Base-by-base conservation (phyloP, 345 rosid genomes). In the Erysimum cheiranthoides region DNA sequence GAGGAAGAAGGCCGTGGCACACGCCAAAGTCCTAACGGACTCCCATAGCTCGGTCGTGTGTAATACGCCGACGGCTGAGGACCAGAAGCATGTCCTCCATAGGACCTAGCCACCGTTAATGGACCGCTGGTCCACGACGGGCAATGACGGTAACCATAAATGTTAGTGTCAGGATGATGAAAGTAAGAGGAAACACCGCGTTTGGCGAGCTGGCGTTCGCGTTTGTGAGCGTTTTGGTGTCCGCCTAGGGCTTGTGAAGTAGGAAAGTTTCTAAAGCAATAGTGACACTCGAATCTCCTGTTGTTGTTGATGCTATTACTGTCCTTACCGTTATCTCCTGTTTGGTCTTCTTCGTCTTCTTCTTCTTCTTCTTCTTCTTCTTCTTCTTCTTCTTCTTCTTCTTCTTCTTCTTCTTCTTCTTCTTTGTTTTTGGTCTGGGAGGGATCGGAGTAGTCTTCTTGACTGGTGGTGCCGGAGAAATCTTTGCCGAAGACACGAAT, bases 401-500 rank as follows among this genome's bases (percentile, higher is more conserved):
- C 70, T 51, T 62, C 54, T 35, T 61, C 50, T 42, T 40, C 45
- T 14, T 76, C 70, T 52, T 69, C 49, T 9, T 66, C 60, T 56
- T 68, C 42, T 49, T 68, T 75, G 64, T 43, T 16, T 30, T 77
- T 77, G 56, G 28, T 30, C 13, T 76, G 63, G 50, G 56, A 60
- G 53, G 43, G 36, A 42, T 34, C 31, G 12, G 71, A 46, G 49
- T 66, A 62, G 30, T 70, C 61, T 46, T 70, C 76, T 77, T 56
- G 76, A 46, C 40, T 13, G 42, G 32, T 47, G 51, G 60, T 39
- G 10, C 25, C 32, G 25, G 66, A 74, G 61, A 35, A 30, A 47
- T 90, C 88, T 56, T 84, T 77, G 27, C 96, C 96, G 72, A 90
- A 90, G 67, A 90, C 91, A 46, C 91, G 89, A 73, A 88, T 79